phyloP scores from a whole-genome alignment of 306 rosid genomes.

The Casuarina equisetifolia region DNA sequence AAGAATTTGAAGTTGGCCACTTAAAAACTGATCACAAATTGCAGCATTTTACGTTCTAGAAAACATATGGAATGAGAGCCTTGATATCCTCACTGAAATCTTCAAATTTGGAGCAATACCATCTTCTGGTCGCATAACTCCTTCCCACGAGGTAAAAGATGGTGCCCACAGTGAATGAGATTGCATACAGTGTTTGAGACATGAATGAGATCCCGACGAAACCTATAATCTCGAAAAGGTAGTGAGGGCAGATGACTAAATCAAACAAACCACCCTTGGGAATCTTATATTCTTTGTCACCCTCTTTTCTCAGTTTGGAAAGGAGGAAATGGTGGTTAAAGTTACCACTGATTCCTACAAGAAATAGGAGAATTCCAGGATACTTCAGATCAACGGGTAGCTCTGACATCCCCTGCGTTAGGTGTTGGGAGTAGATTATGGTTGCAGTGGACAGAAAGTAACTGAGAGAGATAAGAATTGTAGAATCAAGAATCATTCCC shows the following conservation, averaged over 20 bases:
- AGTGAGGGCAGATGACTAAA: constrained; percentile 71
- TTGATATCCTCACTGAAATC: constrained; percentile 61
- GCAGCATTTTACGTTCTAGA: constrained; percentile 25
- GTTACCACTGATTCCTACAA: constrained; percentile 68
- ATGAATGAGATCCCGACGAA: constrained; percentile 61
- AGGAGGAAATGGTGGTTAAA: constrained; percentile 78
- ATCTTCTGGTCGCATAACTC: constrained; percentile 67
- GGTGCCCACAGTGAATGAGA: constrained; percentile 48
- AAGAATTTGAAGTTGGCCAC: background rate
- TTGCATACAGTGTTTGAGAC: constrained; percentile 56
- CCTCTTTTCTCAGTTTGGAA: constrained; percentile 53
- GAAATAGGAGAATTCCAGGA: constrained; percentile 52
- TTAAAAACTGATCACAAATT: background rate
- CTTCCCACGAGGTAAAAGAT: constrained; percentile 62
- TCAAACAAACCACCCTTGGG: constrained; percentile 82
- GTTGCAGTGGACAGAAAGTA: constrained; percentile 46
- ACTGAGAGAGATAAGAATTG: constrained; percentile 49
- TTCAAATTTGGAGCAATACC: constrained; percentile 79
- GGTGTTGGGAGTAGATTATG: constrained; percentile 61
- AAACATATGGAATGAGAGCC: constrained; percentile 66
- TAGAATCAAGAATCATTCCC: constrained; percentile 44
- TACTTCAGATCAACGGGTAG: constrained; percentile 50
- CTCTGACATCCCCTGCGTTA: constrained; percentile 50
- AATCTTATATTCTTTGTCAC: constrained; percentile 66
- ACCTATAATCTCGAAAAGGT: constrained; percentile 65